Evolutionary conservation across 768 basidiomycete genomes (phyloP), one percentile per base, ranked within the genome.

Genomic region (Mycena rebaudengoi): DNA sequence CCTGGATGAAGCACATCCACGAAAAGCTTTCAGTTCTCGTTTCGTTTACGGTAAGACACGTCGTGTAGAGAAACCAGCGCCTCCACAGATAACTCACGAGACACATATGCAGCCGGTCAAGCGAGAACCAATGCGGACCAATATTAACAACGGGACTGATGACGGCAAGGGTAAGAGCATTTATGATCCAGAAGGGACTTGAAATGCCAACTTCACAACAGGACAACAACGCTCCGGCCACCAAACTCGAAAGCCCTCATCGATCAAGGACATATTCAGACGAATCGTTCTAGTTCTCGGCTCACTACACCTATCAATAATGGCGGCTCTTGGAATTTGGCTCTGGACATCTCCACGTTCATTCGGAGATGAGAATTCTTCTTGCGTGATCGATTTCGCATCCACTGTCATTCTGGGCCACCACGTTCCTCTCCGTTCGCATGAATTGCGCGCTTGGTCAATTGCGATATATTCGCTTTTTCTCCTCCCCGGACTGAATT

Each of bases 291-390:
- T 49, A 11, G 5, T 41, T 16, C 16, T 60, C 5, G 59, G 59
- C 10, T 51, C 49, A 7, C 21, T 52, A 1, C 59, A 60, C 37
- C 39, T 60, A 12, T 50, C 59, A 1, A n/a, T 51, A 7, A 60
- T 60, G 59, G 59, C 59, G 5, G 59, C 59, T n/a, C 26, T 60
- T 5, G 59, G 59, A 13, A 23, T 52, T 16, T 60, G 59, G 59
- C 49, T 60, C 39, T 60, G 59, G 59, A 43, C 26, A 16, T 5
- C 51, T n/a, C 59, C 59, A 2, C 16, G 26, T 25, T 13, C 3
- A 16, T 60, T 60, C 25, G 45, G 57, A 33, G 49, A 18, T 1
- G 20, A 44, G 21, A 21, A 23, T 20, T 13, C 33, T n/a, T n/a
- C n/a, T 20, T 51, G 50, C 10, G 50, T 20, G 21, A 51, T 37